These are phyloP conservation scores for Arabis hirsuta DNA, from an alignment of 345 rosid species.

Conservation along the genomic window DNA sequence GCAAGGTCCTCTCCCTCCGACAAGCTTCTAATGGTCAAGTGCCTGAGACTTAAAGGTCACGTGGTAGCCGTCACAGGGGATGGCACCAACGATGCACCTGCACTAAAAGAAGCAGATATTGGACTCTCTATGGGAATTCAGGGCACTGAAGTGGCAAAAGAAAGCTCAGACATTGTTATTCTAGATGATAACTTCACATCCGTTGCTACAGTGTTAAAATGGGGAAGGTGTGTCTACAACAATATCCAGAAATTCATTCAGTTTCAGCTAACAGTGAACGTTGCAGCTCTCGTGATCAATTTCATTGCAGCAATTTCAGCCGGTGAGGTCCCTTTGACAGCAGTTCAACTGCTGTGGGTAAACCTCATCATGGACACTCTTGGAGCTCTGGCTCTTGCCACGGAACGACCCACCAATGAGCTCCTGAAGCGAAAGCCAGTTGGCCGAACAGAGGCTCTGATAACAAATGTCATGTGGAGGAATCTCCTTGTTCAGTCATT, in stretches of 20 bases:
- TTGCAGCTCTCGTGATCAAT: conserved; percentile 66
- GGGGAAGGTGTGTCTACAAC: conserved; percentile 71
- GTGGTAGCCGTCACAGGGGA: conserved; percentile 73
- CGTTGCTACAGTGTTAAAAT: conserved; percentile 58
- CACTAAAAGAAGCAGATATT: conserved; percentile 65
- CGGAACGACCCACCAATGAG: conserved; percentile 62
- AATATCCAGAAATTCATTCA: conserved; percentile 72
- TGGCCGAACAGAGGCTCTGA: conserved; percentile 57
- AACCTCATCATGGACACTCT: conserved; percentile 71
- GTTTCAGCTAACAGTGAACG: conserved; percentile 68
- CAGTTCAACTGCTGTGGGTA: conserved; percentile 70
- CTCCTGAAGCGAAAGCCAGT: conserved; percentile 58
- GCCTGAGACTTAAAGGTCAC: conserved; percentile 63
- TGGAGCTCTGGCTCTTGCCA: conserved; percentile 75
- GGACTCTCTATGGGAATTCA: conserved; percentile 75
- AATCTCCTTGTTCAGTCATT: conserved; percentile 64
- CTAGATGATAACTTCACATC: conserved; percentile 66
- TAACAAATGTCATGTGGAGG: conserved; percentile 78
- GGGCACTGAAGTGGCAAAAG: conserved; percentile 72
- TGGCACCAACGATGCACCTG: conserved; percentile 71
- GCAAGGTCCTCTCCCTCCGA: conserved; percentile 75
- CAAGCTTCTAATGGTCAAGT: conserved; percentile 73
- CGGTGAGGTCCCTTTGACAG: conserved; percentile 63
- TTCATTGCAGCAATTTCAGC: conserved; percentile 64
- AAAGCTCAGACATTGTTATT: conserved; percentile 71